Base-by-base conservation (phyloP, 2,329 filamentous ascomycete species). In the Paradendryphiella salina region DNA sequence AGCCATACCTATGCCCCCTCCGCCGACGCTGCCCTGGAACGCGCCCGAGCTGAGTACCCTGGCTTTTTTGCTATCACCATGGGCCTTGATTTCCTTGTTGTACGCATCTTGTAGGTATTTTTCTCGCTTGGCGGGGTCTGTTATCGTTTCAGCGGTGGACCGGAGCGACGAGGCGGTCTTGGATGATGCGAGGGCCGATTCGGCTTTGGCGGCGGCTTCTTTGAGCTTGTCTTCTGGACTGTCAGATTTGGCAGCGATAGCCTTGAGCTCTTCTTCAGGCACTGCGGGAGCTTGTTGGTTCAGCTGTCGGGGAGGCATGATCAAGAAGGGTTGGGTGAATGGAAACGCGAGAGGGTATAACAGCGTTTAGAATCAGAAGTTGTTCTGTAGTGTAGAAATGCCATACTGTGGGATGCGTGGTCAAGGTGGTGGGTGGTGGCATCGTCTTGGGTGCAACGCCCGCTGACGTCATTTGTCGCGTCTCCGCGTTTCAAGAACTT, bases 1-100 rank as follows among this genome's bases (percentile, higher is more conserved):
- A 6, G 72, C 74, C 13, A 67, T 71, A 0, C 75, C 75, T 15
- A 77, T 77, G 0, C 76, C 76, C 0, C 71, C 75, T 1, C 75
- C 76, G 5, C 72, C 75, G 10, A 69, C 61, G 1, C 67, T 66
- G 1, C 75, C 75, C 51, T 76, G 74, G 49, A 76, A 76, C 1
- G 71, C 70, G 1, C 76, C 68, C 1, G 61, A 67, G 33, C 61
- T 61, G 28, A 72, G 60, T 44, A 71, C 58, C 1, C 69, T 57
- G 20, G 69, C 69, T 29, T 72, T 72, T 41, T 70, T 72, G 48
- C 59, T 63, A 44, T 64, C 66, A 9, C 67, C 69, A 21, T 71
- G 66, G 1, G 69, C 69, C 38, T 71, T 64, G 8, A 66, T 46
- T 17, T 72, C 68, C 44, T 71, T 69, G 31, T 65, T 60, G 36